These are phyloP conservation scores for Graphiopsis chlorocephala DNA, from an alignment of 2,329 filamentous ascomycete species.

Conservation along the genomic window DNA sequence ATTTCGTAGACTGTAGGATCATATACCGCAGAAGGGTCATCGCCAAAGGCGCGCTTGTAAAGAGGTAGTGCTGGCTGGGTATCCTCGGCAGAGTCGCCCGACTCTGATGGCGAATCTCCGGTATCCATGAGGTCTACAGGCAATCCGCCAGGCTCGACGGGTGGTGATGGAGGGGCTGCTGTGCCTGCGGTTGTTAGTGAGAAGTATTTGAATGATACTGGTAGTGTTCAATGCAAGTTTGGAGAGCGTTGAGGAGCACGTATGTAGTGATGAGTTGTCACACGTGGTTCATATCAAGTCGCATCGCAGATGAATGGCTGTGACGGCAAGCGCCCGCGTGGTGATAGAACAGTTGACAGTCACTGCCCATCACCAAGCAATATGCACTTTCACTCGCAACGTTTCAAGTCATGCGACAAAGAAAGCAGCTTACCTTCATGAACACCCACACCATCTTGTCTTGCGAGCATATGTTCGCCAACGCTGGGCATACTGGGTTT, in stretches of 20 bases:
- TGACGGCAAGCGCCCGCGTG: neutral
- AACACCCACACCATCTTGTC: slow-evolving; percentile 62
- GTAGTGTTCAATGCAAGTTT: neutral
- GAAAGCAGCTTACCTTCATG: slow-evolving; percentile 51
- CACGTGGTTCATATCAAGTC: neutral
- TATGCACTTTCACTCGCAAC: neutral
- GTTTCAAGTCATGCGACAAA: neutral
- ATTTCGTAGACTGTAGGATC: slow-evolving; percentile 97
- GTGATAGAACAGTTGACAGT: neutral
- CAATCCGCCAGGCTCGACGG: slow-evolving; percentile 30
- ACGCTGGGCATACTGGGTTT: slow-evolving; percentile 61
- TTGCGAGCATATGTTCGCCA: slow-evolving; percentile 61
- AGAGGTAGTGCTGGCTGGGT: slow-evolving; percentile 64
- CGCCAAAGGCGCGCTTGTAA: slow-evolving; percentile 78
- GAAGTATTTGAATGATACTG: neutral
- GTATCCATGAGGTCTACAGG: slow-evolving; percentile 51
- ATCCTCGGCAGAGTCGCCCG: slow-evolving; percentile 53
- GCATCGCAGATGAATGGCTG: neutral
- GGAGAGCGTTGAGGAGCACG: neutral
- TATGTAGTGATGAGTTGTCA: neutral
- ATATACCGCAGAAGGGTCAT: slow-evolving; percentile 84
- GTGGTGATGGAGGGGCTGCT: slow-evolving; percentile 30
- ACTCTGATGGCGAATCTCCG: slow-evolving; percentile 61
- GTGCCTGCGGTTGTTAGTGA: slow-evolving; percentile 21
- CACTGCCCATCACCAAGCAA: neutral